Base-by-base conservation (phyloP, 768 basidiomycete species). In the Collybia mongolica region DNA sequence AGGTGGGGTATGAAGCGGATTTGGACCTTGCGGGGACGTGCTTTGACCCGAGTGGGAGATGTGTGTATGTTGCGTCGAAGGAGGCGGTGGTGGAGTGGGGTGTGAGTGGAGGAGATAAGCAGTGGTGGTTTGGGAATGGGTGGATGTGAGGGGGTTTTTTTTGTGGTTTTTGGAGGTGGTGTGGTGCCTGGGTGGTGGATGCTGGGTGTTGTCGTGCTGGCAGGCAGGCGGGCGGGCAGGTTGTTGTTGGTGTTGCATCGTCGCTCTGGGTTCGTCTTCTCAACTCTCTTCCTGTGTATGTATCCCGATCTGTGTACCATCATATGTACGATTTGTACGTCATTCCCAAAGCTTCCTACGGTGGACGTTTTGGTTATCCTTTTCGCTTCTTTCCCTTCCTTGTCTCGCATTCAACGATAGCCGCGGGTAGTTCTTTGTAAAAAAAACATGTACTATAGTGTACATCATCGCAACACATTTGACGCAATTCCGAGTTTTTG, bases 41-140 rank as follows among this genome's bases (percentile, higher is more conserved):
- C 53, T 90, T 90, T 55, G 88, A 90, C 63, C 87, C 86, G 15
- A 67, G 66, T 5, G 89, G 89, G 2, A 74, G 76, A 53, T 80
- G 73, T 62, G 60, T 91, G 24, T 91, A 91, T 60, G 84, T 82
- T 12, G 89, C 83, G 18, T 80, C 81, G 48, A 77, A 78, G 51
- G 64, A 72, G 51, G 82, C 83, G 32, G 72, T 94, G 20, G 85
- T 83, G 6, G 91, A 93, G 63, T 94, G 89, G 88, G 73, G 77
- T 39, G 73, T 94, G 46, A 73, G 79, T 18, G 86, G 85, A 4
- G 80, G 82, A 12, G 84, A 85, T 54, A 88, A 86, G 72, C 71
- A 79, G 44, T 90, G 86, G 86, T 90, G 84, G 83, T 68, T 73
- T 39, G 77, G 72, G 55, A 72, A 74, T 40, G 65, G 65, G 23